Base-by-base conservation (phyloP, 345 rosid species). In the Geranium brycei region DNA sequence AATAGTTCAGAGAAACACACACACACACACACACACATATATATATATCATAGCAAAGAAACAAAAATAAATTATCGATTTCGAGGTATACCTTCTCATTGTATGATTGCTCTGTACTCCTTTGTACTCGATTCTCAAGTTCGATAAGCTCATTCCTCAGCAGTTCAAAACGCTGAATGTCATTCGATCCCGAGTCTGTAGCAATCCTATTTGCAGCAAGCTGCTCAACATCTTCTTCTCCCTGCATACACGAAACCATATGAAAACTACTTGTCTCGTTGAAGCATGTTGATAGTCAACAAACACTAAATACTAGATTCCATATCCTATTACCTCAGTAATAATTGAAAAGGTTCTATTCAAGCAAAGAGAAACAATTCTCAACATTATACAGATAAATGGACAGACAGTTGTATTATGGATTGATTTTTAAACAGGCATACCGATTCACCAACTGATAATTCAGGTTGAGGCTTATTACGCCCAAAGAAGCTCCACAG, bases 81-180 rank as follows among this genome's bases (percentile, higher is more conserved):
- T 35, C 4, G 66, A 8, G 40, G 68, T 58, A 61, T 68, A 89
- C 97, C 91, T 82, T 87, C 74, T 78, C 87, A 69, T 69, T 78
- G 68, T 76, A 82, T 17, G 88, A 79, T 59, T 82, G 83, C 76
- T 84, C 73, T 57, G 95, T 75, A 79, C 85, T 85, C 75, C 72
- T 84, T 75, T 82, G 91, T 67, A 93, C 92, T 61, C 96, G 87
- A 71, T 81, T 85, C 78, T 93, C 97, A 63, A 93, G 95, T 79
- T 93, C 95, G 64, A 90, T 85, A 38, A 93, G 85, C 76, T 93
- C 99, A 68, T 79, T 90, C 78, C 91, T 85, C 35, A 93, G 71
- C 66, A 83, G 74, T 76, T 90, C 96, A 30, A 88, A 93, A 31
- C 97, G 86, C 66, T 59, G 79, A 57, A 90, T 82, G 70, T 89